Base-by-base conservation (phyloP, 805 yeast genomes). In the Candida sithepensis region DNA sequence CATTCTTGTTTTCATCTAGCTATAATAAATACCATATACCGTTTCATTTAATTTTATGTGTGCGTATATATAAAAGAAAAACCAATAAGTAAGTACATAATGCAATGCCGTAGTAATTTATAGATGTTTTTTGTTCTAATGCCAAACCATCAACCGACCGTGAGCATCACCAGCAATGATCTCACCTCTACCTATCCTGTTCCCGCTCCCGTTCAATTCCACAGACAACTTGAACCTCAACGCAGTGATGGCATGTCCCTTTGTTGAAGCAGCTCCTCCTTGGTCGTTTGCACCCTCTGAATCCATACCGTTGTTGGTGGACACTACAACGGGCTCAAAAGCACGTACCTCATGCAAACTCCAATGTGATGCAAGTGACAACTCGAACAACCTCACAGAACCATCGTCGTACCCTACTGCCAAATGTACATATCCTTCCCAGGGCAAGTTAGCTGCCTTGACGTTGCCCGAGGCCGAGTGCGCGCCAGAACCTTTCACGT, bases 131-230 rank as follows among this genome's bases (percentile, higher is more conserved):
- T 10, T 13, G 16, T 24, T 46, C 55, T 50, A 70, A 48, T 66
- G 58, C 82, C 81, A 77, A 1, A 66, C 65, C 47, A 74, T 74
- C 3, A 84, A 73, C 42, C 71, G 65, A 0, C 88, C 88, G 9
- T 59, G 56, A 4, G 67, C 54, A 55, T 82, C 85, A 3, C 87
- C 88, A 24, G 79, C 69, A 8, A 79, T 66, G 23, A 83, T 53
- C 45, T 71, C 74, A 9, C 69, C 60, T 36, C 62, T 47, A 2
- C 60, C 60, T 2, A 45, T 32, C 20, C 38, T 68, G 44, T 22
- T 58, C 45, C 76, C 75, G 20, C 62, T 67, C 9, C 61, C 69
- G 48, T 66, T 62, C 16, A 60, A 45, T 30, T 53, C 64, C 37
- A 64, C 56, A 23, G 58, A 61, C 42, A 72, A 46, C 36, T 64